Conservation (phyloP, 768 basidiomycete genomes). For the Mycena chlorophos region DNA sequence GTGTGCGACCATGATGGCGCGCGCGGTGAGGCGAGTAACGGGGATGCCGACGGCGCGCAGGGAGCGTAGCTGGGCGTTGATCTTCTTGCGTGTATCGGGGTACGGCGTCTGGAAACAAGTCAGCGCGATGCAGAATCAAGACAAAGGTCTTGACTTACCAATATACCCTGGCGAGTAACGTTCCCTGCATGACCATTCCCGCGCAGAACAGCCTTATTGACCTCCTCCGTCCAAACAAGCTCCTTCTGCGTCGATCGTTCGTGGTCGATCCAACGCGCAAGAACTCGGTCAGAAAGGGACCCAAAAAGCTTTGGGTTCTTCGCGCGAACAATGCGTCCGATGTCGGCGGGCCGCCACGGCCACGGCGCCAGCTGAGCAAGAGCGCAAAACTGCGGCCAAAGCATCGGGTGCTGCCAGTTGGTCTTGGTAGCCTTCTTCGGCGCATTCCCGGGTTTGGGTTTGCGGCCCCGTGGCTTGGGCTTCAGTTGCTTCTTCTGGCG, state of each 20-base stretch:
- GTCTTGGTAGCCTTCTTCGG: neutral
- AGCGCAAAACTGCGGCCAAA: neutral
- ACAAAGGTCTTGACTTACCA: neutral
- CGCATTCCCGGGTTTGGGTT: neutral
- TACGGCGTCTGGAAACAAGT: conserved; percentile 1
- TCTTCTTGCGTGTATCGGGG: conserved; percentile 10
- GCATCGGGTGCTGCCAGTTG: neutral
- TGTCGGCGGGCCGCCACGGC: neutral
- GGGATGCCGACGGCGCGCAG: conserved; percentile 22
- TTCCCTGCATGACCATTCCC: neutral
- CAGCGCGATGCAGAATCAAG: neutral
- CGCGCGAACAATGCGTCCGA: neutral
- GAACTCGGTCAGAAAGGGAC: neutral
- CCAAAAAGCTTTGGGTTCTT: neutral
- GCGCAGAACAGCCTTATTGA: neutral
- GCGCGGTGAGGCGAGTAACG: conserved; percentile 20
- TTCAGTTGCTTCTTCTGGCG: neutral
- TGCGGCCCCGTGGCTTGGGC: neutral
- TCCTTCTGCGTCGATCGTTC: neutral
- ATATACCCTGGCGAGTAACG: neutral
- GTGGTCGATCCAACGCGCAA: neutral
- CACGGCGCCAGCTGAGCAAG: neutral
- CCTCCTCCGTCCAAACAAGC: neutral
- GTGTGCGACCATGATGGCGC: conserved; percentile 27
- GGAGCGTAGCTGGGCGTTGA: conserved; percentile 15